Base-by-base conservation (phyloP, 2,329 filamentous ascomycete genomes). In the Pseudonectria foliicola region DNA sequence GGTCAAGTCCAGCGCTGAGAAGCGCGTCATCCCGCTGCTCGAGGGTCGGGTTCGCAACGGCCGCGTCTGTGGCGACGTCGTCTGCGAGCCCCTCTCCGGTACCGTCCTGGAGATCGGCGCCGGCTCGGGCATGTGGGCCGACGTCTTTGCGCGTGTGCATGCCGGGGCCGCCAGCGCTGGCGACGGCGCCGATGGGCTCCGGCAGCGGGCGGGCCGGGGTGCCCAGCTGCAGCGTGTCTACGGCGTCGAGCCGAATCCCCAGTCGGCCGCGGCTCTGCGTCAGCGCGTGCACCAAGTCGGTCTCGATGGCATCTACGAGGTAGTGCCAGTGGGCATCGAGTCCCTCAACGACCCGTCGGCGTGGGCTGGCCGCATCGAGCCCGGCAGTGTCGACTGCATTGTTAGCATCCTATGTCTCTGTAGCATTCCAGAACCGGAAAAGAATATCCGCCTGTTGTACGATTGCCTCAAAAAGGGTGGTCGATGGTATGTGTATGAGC, bases 271-370 rank as follows among this genome's bases (percentile, higher is more conserved):
- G 1, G 55, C 55, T 5, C 59, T 84, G 33, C 56, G 62, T 1
- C 49, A 54, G 26, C 67, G 66, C 14, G 64, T 80, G 4, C 50
- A 56, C 10, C 64, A 66, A 2, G 66, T 73, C 1, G 76, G 74
- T 0, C 56, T 84, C 3, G 61, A 67, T 6, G 72, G 63, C 33
- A 57, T 71, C 7, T 84, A 83, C 53, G 68, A 77, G 50, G 69
- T 82, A 37, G 66, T 80, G 8, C 75, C 77, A 2, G 66, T 75
- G 5, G 80, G 79, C 3, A 75, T 82, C 29, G 70, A 83, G 57
- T 68, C 73, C 34, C 59, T 82, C 35, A 49, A 59, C 41, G 50
- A 64, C 23, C 39, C 54, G 3, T 49, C 55, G 3, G 58, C 59
- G 16, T 70, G 66, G 64, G 55, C 56, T 7, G 68, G 66, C 2